Conservation (phyloP, 306 rosid genomes). For the Vicia sativa region DNA sequence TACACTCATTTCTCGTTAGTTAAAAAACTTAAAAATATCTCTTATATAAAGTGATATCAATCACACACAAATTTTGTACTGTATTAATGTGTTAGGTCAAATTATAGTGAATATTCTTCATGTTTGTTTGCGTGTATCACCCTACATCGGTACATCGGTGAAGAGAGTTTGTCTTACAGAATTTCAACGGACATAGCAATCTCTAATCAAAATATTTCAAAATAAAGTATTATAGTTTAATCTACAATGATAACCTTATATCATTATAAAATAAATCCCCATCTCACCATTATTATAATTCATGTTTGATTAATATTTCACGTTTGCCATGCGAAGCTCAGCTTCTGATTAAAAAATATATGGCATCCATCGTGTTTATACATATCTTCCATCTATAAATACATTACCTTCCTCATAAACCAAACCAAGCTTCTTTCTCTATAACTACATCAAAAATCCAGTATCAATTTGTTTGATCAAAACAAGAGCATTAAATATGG, state of each 20-base stretch:
- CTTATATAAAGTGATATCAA: too few relatives aligned
- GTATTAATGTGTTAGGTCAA: too few relatives aligned
- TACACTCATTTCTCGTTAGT: too few relatives aligned
- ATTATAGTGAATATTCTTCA: too few relatives aligned
- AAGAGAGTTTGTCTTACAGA: too few relatives aligned
- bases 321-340: slow-evolving; percentile 11
- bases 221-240: too few relatives aligned
- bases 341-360: background rate
- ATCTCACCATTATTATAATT: background rate
- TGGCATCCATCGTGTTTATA: background rate
- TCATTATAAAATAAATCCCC: too few relatives aligned
- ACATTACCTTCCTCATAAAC: background rate
- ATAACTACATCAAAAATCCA: background rate
- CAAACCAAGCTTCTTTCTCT: slow-evolving; percentile 9
- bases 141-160: too few relatives aligned
- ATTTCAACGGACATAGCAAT: too few relatives aligned
- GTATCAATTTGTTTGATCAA: background rate
- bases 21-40: too few relatives aligned
- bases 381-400: slow-evolving; percentile 16
- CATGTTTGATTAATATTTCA: background rate
- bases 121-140: too few relatives aligned
- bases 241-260: background rate
- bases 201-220: background rate
- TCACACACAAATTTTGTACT: too few relatives aligned
- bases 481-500: background rate